Conservation (phyloP, 108 stramenopile species). For the Skeletonema tropicum region DNA sequence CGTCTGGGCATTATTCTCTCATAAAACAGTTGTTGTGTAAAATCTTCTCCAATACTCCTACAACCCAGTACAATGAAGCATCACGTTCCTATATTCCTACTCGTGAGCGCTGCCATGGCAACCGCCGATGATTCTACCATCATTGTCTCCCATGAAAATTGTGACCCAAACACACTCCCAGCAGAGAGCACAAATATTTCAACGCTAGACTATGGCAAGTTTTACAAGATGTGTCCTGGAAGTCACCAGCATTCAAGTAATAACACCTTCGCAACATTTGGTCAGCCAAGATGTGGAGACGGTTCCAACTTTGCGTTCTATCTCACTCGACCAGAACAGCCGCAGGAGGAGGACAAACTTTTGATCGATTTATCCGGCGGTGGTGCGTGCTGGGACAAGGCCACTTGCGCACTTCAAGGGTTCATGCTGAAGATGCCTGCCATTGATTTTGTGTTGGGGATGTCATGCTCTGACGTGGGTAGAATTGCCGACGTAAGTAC, state of each 20-base stretch:
- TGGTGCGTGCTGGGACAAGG: slow-evolving; percentile 64
- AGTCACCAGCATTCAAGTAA: not conserved
- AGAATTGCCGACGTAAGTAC: not conserved
- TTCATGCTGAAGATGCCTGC: slow-evolving; percentile 39
- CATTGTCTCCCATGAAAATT: slow-evolving; percentile 11
- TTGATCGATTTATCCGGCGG: slow-evolving; percentile 64
- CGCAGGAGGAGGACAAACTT: slow-evolving; percentile 38
- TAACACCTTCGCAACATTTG: slow-evolving; percentile 12
- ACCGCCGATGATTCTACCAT: not conserved
- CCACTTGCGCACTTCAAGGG: slow-evolving; percentile 45
- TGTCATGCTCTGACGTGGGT: slow-evolving; percentile 29
- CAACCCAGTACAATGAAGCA: too few species aligned
- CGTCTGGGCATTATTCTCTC: too few species aligned
- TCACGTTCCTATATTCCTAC: not conserved
- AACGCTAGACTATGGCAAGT: slow-evolving; percentile 32
- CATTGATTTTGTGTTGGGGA: slow-evolving; percentile 36
- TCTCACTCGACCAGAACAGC: slow-evolving; percentile 43
- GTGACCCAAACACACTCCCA: slow-evolving; percentile 22
- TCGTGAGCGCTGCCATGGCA: not conserved
- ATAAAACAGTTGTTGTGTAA: too few species aligned
- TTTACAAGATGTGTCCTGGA: slow-evolving; percentile 52
- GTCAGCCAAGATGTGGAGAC: slow-evolving; percentile 61
- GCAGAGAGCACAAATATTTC: slow-evolving; percentile 30
- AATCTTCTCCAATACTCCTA: too few species aligned
- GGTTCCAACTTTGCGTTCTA: slow-evolving; percentile 61